Base-by-base conservation (phyloP, 116 monocot genomes). In the Zostera marina region DNA sequence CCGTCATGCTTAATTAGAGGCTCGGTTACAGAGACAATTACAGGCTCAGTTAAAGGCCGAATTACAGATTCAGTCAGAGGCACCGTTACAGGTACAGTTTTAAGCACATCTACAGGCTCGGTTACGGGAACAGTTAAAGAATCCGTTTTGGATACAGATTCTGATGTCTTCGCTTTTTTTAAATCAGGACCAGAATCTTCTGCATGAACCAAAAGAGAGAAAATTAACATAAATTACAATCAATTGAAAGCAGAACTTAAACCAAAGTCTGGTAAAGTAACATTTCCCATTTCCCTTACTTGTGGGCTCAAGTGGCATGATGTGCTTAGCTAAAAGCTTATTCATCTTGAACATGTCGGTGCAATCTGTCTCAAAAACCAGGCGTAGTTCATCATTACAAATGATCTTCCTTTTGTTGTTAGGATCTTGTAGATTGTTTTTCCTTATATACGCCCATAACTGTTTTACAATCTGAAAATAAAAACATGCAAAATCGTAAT, bases 281-380 rank as follows among this genome's bases (percentile, higher is more conserved):
- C 5, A 13, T 55, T 32, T 17, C 2, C 52, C n/a, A 54, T 55
- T 56, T 3, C 15, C 16, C 81, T 57, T 72, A 96, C 96, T 79
- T 67, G 75, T 53, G 8, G 79, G 57, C 17, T 82, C 82, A 53
- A 96, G 77, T 42, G 89, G 60, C 53, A 70, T 66, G 52, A 96
- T 96, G 72, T 96, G 96, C 71, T 94, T 94, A 58, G 89, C 73
- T 52, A 96, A 64, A n/a, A 96, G 74, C 64, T 96, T 96, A 62
- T 96, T 96, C 96, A 96, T 96, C 70, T 88, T 81, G 66, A 96
- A 96, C 96, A 96, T 96, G 68, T 96, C 96, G 67, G 96, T 96
- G 39, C 72, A 77, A 59, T 96, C 96, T 14, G 96, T 96, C 70
- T 96, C 96, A 82, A 96, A 96, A 39, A 96, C 89, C 56, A 82